Base-by-base conservation (phyloP, 2,329 filamentous ascomycete genomes). In the Pseudogymnoascus sp. region DNA sequence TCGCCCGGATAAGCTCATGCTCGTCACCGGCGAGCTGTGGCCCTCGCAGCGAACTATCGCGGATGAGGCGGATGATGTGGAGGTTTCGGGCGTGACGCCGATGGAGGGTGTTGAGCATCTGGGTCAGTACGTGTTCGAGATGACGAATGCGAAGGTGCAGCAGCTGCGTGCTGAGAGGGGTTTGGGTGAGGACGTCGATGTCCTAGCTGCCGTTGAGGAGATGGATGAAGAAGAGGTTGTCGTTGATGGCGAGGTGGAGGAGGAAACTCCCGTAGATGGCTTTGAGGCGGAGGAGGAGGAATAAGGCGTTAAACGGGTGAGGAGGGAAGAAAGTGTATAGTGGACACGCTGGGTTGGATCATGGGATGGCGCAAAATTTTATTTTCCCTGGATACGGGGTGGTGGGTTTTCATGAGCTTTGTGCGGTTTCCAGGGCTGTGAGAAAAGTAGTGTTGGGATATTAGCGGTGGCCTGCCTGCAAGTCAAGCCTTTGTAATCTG, bases 71-170 rank as follows among this genome's bases (percentile, higher is more conserved):
- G 80, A 81, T 57, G 75, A 73, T 16, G 79, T 80, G 7, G 80
- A 80, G 16, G 78, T 84, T 6, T 77, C 80, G 1, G 82, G 82
- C 11, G 82, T 85, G 70, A 88, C 86, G 0, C 81, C 85, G 19
- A 98, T 99, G 90, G 90, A 93, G 71, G 85, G 90, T 36, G 88
- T 98, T 1, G 93, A 99, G 79, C 95, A 99, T 78, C 77, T 99
- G 37, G 95, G 95, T 0, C 90, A 96, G 77, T 99, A 97, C 75
- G 93, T 99, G 21, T 96, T 86, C 74, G 91, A 99, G 76, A 99
- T 99, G 92, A 96, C 92, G 3, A 85, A 89, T 36, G 64, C 72
- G 8, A 74, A 72, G 45, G 69, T 75, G 4, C 68, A 71, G 63
- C 72, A 75, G 61, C 3, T 57, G 28, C 51, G 51, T 14, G 51